Base-by-base conservation (phyloP, 345 rosid species). In the Eucalyptus guilfoylei region DNA sequence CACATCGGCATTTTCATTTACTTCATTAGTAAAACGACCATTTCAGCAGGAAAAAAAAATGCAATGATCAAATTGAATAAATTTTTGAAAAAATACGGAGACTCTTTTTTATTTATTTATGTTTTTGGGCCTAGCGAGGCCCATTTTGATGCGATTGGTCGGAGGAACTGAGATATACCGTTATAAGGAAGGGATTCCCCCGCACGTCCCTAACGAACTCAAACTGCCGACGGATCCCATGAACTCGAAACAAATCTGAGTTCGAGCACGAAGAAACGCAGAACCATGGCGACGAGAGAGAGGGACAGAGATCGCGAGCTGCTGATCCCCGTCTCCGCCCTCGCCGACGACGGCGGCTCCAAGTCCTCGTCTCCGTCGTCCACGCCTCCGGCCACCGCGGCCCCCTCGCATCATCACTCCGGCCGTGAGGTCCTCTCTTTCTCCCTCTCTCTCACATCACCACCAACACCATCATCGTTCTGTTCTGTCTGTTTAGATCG, bases 271-370 rank as follows among this genome's bases (percentile, higher is more conserved):
- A 86, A 55, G 60, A 49, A 86, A 52, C 37, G 87, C 42, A 23
- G 60, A n/a, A 30, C 14, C 37, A 90, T 93, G 92, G 86, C 90
- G 76, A 60, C 90, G 14, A 90, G 91, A 86, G 94, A 93, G 7
- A 67, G 89, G 76, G 92, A 91, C 32, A 91, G 92, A 89, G 94
- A 93, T 67, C 89, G 89, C 48, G 92, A 93, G 88, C 58, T 91
- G 58, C 85, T 93, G 88, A 91, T 90, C 76, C 91, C 92, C n/a
- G 88, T 88, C n/a, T 55, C 92, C 6, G 88, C 87, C 64, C 89
- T 89, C 81, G 64, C 92, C 11, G 88, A 89, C 23, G 88, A 81
- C 15, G 90, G 87, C 24, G 24, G 44, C 87, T 87, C 92, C 80
- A 92, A 91, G 89, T 32, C 91, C 50, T 72, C 90, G 9, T 86